phyloP scores from a whole-genome alignment of 768 basidiomycete genomes.

The Auricularia cornea region DNA sequence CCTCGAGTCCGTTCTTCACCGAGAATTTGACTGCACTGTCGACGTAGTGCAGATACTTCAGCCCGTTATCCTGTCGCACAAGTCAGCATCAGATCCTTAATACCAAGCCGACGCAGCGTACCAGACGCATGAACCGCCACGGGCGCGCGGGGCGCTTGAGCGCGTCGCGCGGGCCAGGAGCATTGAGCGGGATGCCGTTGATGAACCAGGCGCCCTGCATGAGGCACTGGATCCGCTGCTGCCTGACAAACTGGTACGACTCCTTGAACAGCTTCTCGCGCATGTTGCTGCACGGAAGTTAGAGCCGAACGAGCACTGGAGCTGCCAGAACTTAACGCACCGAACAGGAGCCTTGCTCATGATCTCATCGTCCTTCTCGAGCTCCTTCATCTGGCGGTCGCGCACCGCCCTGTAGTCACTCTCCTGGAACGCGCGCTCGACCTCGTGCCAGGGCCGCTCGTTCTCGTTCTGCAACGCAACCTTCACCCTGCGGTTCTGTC shows the following conservation, averaged over 20 bases:
- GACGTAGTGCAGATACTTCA: constrained; percentile 78
- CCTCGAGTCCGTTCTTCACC: constrained; percentile 73
- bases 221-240: constrained; percentile 82
- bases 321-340: no score
- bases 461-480: constrained; percentile 69
- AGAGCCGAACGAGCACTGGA: not conserved
- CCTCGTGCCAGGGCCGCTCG: constrained; percentile 70
- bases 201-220: constrained; percentile 91
- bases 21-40: constrained; percentile 75
- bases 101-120: constrained; percentile 26
- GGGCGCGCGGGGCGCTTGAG: constrained; percentile 51
- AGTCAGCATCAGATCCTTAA: not conserved
- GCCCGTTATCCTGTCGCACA: constrained; percentile 52
- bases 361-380: constrained; percentile 82
- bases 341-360: constrained; percentile 78
- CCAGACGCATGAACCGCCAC: constrained; percentile 85
- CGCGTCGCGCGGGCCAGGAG: constrained; percentile 38
- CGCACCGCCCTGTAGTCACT: constrained; percentile 80
- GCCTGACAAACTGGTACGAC: constrained; percentile 81
- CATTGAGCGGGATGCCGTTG: constrained; percentile 54
- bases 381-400: constrained; percentile 82
- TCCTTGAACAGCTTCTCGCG: constrained; percentile 82
- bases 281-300: constrained; percentile 47
- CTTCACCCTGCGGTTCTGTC: constrained; percentile 47
- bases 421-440: constrained; percentile 73